phyloP scores from a whole-genome alignment of 495 filamentous ascomycete genomes.

The Staphylotrichum longicolle region DNA sequence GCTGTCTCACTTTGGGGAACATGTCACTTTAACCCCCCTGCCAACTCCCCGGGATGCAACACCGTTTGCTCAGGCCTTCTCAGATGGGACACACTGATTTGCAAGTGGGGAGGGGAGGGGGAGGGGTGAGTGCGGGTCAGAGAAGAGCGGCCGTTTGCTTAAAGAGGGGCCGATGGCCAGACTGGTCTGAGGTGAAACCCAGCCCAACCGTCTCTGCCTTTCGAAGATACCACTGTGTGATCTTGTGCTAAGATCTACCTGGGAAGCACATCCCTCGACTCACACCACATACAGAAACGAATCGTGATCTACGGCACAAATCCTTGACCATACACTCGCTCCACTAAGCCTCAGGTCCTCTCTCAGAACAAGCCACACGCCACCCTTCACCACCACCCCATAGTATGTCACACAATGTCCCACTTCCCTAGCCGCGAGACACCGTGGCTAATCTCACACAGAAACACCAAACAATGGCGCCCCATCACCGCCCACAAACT shows the following conservation, averaged over 20 bases:
- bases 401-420: too few relatives aligned
- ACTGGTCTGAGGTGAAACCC: neutral
- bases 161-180: slow-evolving; percentile 27
- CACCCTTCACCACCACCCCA: too few relatives aligned
- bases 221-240: neutral
- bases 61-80: slow-evolving; percentile 29
- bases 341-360: too few relatives aligned
- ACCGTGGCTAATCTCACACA: neutral
- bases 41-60: slow-evolving; percentile 8
- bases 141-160: slow-evolving; percentile 11
- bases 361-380: too few relatives aligned
- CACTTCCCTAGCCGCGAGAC: too few relatives aligned
- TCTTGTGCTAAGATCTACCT: neutral
- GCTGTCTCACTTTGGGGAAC: slow-evolving; percentile 19
- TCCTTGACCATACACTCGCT: too few relatives aligned
- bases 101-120: slow-evolving; percentile 17
- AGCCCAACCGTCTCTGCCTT: neutral
- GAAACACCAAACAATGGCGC: slow-evolving; percentile 18
- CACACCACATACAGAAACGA: too few relatives aligned
- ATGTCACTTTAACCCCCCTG: slow-evolving; percentile 13
- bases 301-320: too few relatives aligned
- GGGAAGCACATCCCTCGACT: neutral
- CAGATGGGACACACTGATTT: neutral
- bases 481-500: slow-evolving; percentile 6
- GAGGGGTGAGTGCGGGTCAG: neutral